Evolutionary conservation across 2,329 filamentous ascomycete genomes (phyloP).

Genomic region (Cladosporium sp.): DNA sequence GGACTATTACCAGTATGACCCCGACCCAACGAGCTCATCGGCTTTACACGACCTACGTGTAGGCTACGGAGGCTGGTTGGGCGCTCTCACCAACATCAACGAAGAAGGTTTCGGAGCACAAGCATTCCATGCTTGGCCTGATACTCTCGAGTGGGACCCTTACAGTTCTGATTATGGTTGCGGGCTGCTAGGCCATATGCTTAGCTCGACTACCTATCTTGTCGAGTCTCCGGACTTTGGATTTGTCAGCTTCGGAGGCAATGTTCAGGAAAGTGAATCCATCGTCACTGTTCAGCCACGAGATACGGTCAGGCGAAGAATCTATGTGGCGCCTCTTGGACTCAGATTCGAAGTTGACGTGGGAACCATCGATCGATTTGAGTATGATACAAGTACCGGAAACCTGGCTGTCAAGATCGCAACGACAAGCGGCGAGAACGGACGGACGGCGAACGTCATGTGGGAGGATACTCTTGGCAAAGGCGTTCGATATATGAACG

Average conservation of each 20-base stretch:
- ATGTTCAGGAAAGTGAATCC: slow-evolving; percentile 25
- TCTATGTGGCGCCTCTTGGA: slow-evolving; percentile 48
- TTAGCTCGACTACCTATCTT: slow-evolving; percentile 51
- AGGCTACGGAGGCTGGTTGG: slow-evolving; percentile 52
- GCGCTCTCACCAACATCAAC: slow-evolving; percentile 54
- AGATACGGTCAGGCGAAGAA: slow-evolving; percentile 44
- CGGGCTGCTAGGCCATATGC: slow-evolving; percentile 49
- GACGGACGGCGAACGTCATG: background rate
- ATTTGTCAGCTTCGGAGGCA: slow-evolving; percentile 49
- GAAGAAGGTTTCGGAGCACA: slow-evolving; percentile 51
- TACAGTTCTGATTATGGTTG: slow-evolving; percentile 57
- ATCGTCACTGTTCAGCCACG: slow-evolving; percentile 37
- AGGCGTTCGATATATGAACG: too few relatives aligned
- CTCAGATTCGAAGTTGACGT: slow-evolving; percentile 42
- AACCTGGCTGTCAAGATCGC: background rate
- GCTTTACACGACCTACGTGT: slow-evolving; percentile 51
- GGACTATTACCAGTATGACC: slow-evolving; percentile 45
- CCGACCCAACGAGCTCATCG: slow-evolving; percentile 23
- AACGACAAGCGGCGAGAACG: background rate
- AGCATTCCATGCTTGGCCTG: slow-evolving; percentile 55
- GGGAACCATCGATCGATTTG: slow-evolving; percentile 35
- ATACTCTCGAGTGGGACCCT: slow-evolving; percentile 53
- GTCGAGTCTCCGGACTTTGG: slow-evolving; percentile 44
- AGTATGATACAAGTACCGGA: background rate
- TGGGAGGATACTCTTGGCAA: slow-evolving; percentile 2